A percentile compares a stretch with the other conserved stretches of the same genome.
These are phyloP conservation scores for Penicillium odoratum DNA, from an alignment of 495 filamentous ascomycete species.

Conservation along the genomic window DNA sequence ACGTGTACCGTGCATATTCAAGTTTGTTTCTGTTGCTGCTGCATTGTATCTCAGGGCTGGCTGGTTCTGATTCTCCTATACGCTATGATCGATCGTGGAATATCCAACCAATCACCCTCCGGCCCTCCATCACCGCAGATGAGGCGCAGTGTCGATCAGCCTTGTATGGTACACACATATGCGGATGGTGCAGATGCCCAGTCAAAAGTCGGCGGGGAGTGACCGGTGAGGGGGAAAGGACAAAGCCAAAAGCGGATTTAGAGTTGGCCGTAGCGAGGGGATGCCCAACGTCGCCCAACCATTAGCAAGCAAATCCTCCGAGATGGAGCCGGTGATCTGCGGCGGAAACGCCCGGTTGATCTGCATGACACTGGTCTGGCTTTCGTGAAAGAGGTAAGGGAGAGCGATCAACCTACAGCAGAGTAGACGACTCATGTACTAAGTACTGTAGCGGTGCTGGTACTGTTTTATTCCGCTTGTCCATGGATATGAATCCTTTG, in stretches of 20 bases:
- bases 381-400: neutral
- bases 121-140: conserved; percentile 25
- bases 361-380: conserved; percentile 18
- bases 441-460: neutral
- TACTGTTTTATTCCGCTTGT: neutral
- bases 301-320: conserved; percentile 42
- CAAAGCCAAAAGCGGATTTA: conserved; percentile 14
- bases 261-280: conserved; percentile 27
- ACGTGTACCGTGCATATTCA: too few relatives aligned
- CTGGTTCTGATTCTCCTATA: too few relatives aligned
- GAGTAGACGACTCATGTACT: neutral
- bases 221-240: conserved; percentile 3
- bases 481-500: conserved; percentile 8
- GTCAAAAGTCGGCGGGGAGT: neutral
- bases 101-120: conserved; percentile 33
- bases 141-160: conserved; percentile 35
- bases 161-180: conserved; percentile 5
- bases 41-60: too few relatives aligned
- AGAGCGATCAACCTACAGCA: neutral
- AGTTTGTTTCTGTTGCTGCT: too few relatives aligned
- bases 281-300: conserved; percentile 30
- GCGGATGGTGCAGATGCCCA: neutral
- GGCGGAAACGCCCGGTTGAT: conserved; percentile 41
- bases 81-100: conserved; percentile 25
- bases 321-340: conserved; percentile 37